Evolutionary conservation across 305 asterid species (phyloP).

Genomic region (Fraxinus nigra): DNA sequence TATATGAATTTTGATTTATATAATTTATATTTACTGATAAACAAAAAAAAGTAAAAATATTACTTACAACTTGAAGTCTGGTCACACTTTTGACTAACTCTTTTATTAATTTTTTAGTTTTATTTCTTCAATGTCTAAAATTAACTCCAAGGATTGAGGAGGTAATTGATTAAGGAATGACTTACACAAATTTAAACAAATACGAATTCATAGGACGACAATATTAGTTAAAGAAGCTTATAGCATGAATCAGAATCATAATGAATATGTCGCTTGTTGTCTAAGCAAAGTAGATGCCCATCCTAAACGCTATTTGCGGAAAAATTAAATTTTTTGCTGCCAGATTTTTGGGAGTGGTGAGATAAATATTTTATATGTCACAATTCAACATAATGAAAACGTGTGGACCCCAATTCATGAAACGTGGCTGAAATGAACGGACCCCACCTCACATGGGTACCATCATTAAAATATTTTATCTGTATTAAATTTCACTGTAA

Average conservation of each 20-base stretch:
- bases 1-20: too few species aligned
- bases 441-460: not conserved
- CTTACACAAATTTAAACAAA: not conserved
- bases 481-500: not conserved
- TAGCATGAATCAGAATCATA: not conserved
- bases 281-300: too few species aligned
- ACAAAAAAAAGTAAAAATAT: too few species aligned
- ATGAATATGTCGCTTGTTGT: too few species aligned
- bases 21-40: too few species aligned
- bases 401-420: not conserved
- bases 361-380: too few species aligned
- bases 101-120: too few species aligned
- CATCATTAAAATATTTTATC: not conserved
- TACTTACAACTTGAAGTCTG: not conserved
- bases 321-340: too few species aligned
- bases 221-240: not conserved
- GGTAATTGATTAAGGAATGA: not conserved
- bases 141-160: not conserved
- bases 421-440: not conserved
- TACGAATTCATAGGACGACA: not conserved
- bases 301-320: too few species aligned
- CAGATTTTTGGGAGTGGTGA: too few species aligned
- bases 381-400: not conserved
- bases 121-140: not conserved
- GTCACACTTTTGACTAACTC: not conserved